Evolutionary conservation across 2,329 filamentous ascomycete genomes (phyloP), one percentile per base, ranked within the genome.

Genomic region (Didymella keratinophila): DNA sequence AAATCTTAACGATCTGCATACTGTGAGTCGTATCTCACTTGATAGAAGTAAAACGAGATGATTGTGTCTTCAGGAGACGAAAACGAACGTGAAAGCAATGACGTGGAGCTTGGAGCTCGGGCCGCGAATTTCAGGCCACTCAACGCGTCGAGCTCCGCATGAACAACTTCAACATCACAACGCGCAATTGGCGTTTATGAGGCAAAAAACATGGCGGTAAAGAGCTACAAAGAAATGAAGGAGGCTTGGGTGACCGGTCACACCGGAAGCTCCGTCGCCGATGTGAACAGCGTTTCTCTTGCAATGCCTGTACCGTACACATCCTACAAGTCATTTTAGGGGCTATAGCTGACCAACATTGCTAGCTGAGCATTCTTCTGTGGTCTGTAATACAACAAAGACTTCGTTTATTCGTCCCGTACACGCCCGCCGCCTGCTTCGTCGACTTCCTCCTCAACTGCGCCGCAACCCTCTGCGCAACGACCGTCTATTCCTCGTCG

Each of bases 161-260:
- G 51, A 34, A 47, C 37, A 28, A 44, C 57, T 37, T 60, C 50
- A 16, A 41, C 56, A 58, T 16, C 49, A 60, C 48, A 50, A 47
- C 62, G 52, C 48, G 55, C 53, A 65, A 63, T 58, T 60, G 50
- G 61, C 34, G 47, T 28, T 56, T 37, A 61, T 53, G 39, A 50
- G 48, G 43, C 18, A 62, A 37, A 20, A 18, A 58, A 10, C 47
- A 78, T 78, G 76, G 69, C 42, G 52, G 47, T 67, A 36, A 75
- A 75, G 52, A 89, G 84, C 78, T 97, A 97, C 82, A 99, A 97
- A 80, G 86, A 90, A 71, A 84, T 90, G 67, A 99, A 99, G 81
- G 93, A 96, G 82, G 92, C 92, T 73, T 97, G 97, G 76, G 95
- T 99, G 72, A 97, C 94, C 53, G 91, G 93, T 76, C 86, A 97